Conservation (phyloP, 2,329 filamentous ascomycete genomes). For the Colletotrichum somersetense region DNA sequence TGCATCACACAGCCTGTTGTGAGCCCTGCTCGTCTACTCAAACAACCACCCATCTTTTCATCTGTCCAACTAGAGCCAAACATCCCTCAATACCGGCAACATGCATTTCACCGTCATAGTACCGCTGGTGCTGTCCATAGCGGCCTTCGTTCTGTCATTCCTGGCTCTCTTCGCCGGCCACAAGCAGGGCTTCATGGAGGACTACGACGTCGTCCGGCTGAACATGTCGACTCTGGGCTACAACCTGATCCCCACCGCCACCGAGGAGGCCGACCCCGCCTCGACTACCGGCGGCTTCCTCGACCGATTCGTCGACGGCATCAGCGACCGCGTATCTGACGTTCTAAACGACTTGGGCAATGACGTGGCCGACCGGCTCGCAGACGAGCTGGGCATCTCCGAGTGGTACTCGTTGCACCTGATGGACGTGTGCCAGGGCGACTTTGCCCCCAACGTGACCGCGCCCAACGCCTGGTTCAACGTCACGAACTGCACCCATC, state of each 20-base stretch:
- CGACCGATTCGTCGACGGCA: slow-evolving; percentile 45
- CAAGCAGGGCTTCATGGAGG: slow-evolving; percentile 58
- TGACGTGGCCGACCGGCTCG: slow-evolving; percentile 56
- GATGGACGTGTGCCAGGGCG: slow-evolving; percentile 61
- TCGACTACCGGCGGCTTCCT: slow-evolving; percentile 46
- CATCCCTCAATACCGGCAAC: slow-evolving; percentile 14
- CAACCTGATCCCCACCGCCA: slow-evolving; percentile 45
- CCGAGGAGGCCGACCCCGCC: slow-evolving; percentile 29
- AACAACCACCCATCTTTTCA: background rate
- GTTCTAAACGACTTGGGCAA: slow-evolving; percentile 56
- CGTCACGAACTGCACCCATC: slow-evolving; percentile 59
- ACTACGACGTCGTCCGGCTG: slow-evolving; percentile 56
- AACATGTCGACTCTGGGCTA: slow-evolving; percentile 56
- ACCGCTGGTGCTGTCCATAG: slow-evolving; percentile 54
- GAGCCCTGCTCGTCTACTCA: background rate
- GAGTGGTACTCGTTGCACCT: slow-evolving; percentile 67
- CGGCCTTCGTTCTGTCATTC: slow-evolving; percentile 55
- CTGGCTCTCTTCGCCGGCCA: slow-evolving; percentile 57
- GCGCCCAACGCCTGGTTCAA: slow-evolving; percentile 54
- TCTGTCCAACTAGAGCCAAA: slow-evolving; percentile 6
- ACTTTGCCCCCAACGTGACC: slow-evolving; percentile 60
- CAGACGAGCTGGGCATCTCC: slow-evolving; percentile 59
- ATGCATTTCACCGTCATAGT: slow-evolving; percentile 50
- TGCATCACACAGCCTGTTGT: background rate
- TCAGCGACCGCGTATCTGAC: slow-evolving; percentile 52